These are phyloP conservation scores for Leishmania major DNA, from an alignment of 208 protist genomes.

Conservation along the genomic window DNA sequence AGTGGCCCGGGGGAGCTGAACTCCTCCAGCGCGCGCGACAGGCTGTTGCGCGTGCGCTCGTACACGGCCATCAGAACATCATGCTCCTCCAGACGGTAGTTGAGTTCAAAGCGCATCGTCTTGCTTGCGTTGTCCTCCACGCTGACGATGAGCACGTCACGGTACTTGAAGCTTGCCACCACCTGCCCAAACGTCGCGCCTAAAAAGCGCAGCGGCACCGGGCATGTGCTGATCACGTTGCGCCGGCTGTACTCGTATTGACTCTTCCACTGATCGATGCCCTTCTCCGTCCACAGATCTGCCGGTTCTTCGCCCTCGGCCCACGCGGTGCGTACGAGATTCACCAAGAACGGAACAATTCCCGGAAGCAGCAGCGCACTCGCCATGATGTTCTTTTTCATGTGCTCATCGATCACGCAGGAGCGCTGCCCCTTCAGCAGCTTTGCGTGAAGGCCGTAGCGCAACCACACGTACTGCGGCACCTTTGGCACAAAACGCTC, in stretches of 20 bases:
- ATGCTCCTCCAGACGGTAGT: slow-evolving; percentile 50
- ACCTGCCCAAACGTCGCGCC: slow-evolving; percentile 44
- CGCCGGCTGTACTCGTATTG: slow-evolving; percentile 84
- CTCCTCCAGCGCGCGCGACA: slow-evolving; percentile 48
- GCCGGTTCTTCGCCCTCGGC: slow-evolving; percentile 50
- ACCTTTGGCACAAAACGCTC: slow-evolving; percentile 68
- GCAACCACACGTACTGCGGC: slow-evolving; percentile 83
- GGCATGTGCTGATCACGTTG: slow-evolving; percentile 70
- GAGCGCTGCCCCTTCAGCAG: slow-evolving; percentile 64
- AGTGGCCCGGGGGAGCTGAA: slow-evolving; percentile 41
- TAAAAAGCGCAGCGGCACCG: slow-evolving; percentile 63
- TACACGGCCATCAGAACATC: slow-evolving; percentile 76
- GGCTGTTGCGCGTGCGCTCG: slow-evolving; percentile 55
- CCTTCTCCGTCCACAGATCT: slow-evolving; percentile 51
- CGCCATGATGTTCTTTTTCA: slow-evolving; percentile 86
- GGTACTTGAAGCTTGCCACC: slow-evolving; percentile 56
- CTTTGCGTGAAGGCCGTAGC: slow-evolving; percentile 78
- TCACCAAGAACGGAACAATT: slow-evolving; percentile 86
- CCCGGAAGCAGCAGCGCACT: slow-evolving; percentile 80
- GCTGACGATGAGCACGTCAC: slow-evolving; percentile 73
- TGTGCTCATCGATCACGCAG: slow-evolving; percentile 76
- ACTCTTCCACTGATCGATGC: slow-evolving; percentile 73
- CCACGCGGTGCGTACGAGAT: slow-evolving; percentile 77
- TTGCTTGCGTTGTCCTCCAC: slow-evolving; percentile 60
- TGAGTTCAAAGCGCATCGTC: slow-evolving; percentile 68